phyloP scores from a whole-genome alignment of 768 basidiomycete genomes.

The Tricholoma furcatifolium region DNA sequence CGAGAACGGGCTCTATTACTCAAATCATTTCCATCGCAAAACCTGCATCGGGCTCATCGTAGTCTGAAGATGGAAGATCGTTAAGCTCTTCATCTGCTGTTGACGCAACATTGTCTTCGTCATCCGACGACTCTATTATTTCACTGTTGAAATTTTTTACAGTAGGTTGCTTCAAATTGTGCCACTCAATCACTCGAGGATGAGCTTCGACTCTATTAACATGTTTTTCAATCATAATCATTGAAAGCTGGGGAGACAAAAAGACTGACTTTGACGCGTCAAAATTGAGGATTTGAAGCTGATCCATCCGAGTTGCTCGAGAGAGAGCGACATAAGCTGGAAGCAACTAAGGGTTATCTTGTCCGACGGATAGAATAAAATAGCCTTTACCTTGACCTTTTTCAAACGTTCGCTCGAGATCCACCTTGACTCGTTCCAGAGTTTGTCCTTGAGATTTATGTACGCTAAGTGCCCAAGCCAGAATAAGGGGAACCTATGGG shows the following conservation, averaged over 20 bases:
- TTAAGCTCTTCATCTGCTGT: constrained; percentile 31
- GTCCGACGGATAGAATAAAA: not conserved
- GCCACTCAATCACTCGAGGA: constrained; percentile 61
- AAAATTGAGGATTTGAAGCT: constrained; percentile 63
- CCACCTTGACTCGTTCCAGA: constrained; percentile 73
- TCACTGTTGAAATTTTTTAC: not conserved
- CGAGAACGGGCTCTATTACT: not conserved
- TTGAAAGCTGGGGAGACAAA: too few species aligned
- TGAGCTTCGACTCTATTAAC: constrained; percentile 58
- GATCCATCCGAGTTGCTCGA: constrained; percentile 61
- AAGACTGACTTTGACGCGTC: constrained; percentile 54
- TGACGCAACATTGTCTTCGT: constrained; percentile 7
- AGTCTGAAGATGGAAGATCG: constrained; percentile 15
- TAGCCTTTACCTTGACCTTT: constrained; percentile 72
- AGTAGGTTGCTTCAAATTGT: constrained; percentile 19
- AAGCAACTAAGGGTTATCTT: not conserved
- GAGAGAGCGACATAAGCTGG: constrained; percentile 70
- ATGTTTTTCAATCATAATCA: not conserved
- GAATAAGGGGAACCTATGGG: constrained; percentile 36
- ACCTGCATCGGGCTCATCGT: constrained; percentile 40
- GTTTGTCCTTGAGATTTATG: constrained; percentile 93
- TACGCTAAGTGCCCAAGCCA: constrained; percentile 84
- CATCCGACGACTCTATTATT: constrained; percentile 23
- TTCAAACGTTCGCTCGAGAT: constrained; percentile 72
- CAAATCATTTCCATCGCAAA: constrained; percentile 24